Evolutionary conservation across 1,139 yeast species (phyloP).

Genomic region (Sugiyamaella xylanicola): DNA sequence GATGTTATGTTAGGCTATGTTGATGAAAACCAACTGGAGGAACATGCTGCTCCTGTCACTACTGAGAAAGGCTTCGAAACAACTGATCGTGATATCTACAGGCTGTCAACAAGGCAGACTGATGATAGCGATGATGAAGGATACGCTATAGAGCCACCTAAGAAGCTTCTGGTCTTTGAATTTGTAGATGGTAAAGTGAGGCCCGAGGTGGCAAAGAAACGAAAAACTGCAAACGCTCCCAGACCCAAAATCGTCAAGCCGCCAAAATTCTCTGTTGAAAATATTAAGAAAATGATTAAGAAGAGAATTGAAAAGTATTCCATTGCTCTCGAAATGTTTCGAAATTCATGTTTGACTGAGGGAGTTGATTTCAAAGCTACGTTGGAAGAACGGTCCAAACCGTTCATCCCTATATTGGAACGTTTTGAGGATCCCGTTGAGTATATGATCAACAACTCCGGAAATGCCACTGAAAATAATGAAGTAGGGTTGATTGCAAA

Average conservation of each 20-base stretch:
- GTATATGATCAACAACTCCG: conserved; percentile 20
- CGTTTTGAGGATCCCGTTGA: conserved; percentile 31
- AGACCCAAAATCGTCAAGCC: neutral
- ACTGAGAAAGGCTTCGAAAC: conserved; percentile 39
- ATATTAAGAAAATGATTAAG: conserved; percentile 60
- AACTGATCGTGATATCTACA: conserved; percentile 53
- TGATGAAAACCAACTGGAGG: conserved; percentile 41
- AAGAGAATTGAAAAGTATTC: conserved; percentile 60
- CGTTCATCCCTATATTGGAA: conserved; percentile 48
- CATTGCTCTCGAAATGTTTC: conserved; percentile 45
- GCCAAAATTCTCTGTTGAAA: conserved; percentile 52
- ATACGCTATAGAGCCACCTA: conserved; percentile 32
- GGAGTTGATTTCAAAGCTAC: conserved; percentile 33
- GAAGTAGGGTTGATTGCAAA: conserved; percentile 44
- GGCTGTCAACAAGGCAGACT: conserved; percentile 43
- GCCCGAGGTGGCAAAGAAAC: conserved; percentile 32
- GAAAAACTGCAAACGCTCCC: neutral
- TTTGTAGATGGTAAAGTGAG: conserved; percentile 68
- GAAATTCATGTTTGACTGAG: neutral
- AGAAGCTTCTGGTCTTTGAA: conserved; percentile 70
- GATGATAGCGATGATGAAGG: conserved; percentile 34
- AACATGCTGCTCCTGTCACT: conserved; percentile 25
- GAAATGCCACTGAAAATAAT: conserved; percentile 5
- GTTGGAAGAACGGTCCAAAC: conserved; percentile 43
- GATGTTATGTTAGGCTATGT: conserved; percentile 73